A percentile compares a stretch with the other conserved stretches of the same genome.
Conservation (phyloP, 2,329 filamentous ascomycete species). For the Aureobasidium lini region DNA sequence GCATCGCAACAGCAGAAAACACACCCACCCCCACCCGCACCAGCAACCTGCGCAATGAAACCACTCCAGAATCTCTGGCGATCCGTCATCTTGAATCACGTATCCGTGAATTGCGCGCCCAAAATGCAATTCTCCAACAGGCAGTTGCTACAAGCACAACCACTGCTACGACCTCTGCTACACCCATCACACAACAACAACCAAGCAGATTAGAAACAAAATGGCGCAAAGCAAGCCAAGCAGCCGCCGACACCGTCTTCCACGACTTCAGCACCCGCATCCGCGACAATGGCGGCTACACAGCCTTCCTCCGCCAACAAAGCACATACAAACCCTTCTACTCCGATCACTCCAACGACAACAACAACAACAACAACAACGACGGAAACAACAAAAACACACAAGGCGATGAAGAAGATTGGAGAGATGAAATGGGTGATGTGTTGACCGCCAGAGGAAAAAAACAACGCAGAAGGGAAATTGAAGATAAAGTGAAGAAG, state of each 20-base stretch:
- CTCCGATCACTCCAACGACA: too few relatives aligned
- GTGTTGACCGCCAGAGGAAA: conserved; percentile 37
- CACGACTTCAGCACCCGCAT: conserved; percentile 52
- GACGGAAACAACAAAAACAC: neutral
- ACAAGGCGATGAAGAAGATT: conserved; percentile 26
- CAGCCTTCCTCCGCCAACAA: conserved; percentile 43
- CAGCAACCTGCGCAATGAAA: conserved; percentile 33
- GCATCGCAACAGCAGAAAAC: neutral
- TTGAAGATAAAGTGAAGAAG: conserved; percentile 28
- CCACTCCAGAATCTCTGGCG: conserved; percentile 19
- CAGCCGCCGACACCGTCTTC: conserved; percentile 63
- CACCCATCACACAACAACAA: conserved; percentile 9
- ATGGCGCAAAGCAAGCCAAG: conserved; percentile 54
- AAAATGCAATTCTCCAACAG: conserved; percentile 27
- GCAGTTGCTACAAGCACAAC: conserved; percentile 26
- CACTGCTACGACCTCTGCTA: neutral
- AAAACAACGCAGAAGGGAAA: conserved; percentile 44
- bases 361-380: too few relatives aligned
- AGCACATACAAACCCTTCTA: conserved; percentile 26
- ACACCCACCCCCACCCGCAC: conserved; percentile 14
- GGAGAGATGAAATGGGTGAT: conserved; percentile 30
- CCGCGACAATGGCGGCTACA: conserved; percentile 53
- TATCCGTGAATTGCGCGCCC: too few relatives aligned
- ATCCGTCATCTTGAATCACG: too few relatives aligned
- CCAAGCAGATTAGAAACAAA: conserved; percentile 38